These are phyloP conservation scores for Candida quercuum DNA, from an alignment of 805 yeast genomes.

Conservation along the genomic window DNA sequence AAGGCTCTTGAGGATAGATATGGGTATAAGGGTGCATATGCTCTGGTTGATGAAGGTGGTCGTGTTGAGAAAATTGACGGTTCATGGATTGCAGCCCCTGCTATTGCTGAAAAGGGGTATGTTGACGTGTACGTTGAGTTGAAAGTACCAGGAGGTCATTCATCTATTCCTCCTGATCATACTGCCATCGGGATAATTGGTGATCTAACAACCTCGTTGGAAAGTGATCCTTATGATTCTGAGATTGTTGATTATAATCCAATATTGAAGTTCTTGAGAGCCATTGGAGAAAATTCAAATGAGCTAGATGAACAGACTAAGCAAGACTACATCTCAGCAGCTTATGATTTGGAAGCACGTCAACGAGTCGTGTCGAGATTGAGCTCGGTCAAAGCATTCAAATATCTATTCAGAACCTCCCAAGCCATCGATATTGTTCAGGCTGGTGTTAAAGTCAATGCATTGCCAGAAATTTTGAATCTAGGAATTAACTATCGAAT, in stretches of 20 bases:
- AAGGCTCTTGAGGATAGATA: constrained; percentile 41
- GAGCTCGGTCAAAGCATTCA: constrained; percentile 6
- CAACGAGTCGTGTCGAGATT: constrained; percentile 20
- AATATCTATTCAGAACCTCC: constrained; percentile 50
- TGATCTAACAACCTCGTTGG: constrained; percentile 51
- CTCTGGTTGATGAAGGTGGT: constrained; percentile 64
- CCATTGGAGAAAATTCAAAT: constrained; percentile 7
- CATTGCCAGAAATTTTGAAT: constrained; percentile 58
- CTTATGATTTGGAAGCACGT: constrained; percentile 30
- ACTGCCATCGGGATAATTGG: constrained; percentile 73
- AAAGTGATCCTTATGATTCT: constrained; percentile 43
- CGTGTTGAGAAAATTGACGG: constrained; percentile 25
- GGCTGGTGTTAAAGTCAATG: constrained; percentile 72
- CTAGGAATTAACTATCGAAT: constrained; percentile 58
- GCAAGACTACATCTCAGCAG: constrained; percentile 27
- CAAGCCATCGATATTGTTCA: constrained; percentile 61
- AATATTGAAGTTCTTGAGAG: constrained; percentile 39
- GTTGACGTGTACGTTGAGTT: constrained; percentile 46
- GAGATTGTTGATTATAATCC: constrained; percentile 53
- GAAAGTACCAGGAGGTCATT: constrained; percentile 69
- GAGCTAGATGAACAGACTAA: constrained; percentile 15
- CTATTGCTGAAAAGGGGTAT: constrained; percentile 59
- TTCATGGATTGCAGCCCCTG: constrained; percentile 44
- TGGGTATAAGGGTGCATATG: constrained; percentile 54
- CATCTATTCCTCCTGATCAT: constrained; percentile 73